Base-by-base conservation (phyloP, 129 eudicot species). In the Artemisia argyi region DNA sequence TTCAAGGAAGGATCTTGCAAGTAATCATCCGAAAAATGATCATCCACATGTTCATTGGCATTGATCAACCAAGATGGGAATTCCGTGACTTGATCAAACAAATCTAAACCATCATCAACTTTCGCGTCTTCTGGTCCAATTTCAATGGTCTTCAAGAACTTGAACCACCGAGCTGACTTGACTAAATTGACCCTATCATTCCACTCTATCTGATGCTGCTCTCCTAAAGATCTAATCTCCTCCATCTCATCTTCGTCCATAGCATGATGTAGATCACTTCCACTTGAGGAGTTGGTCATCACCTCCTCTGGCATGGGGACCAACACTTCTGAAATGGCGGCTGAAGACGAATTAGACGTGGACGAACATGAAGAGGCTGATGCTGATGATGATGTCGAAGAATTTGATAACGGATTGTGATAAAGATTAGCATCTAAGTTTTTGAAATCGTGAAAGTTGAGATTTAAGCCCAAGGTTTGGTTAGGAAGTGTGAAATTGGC, bases 181-280 rank as follows among this genome's bases (percentile, higher is more conserved):
- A 85, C 80, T 79, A 85, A 58, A 76, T 85, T 86, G 60, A 92
- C 20, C 42, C 83, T 87, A 66, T 92, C 98, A 76, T 87, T 79
- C 98, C 96, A 92, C 74, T 87, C 98, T 85, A 89, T 82, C 71
- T 89, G 85, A 24, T 87, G 85, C 26, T 89, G 90, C 63, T 89
- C 95, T 8, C 92, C 96, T 61, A 92, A 62, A 28, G 87, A 92
- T 65, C 88, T 81, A 16, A 92, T 87, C 95, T 87, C 89, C 13
- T 80, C 84, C 76, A 92, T 81, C 84, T 83, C 98, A 69, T 89
- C 86, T 11, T 80, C 91, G 61, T 89, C 96, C 86, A 92, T 78
- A 6, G 87, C 81, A 1, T 69, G 88, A 69, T 92, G 96, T 76
- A 87, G 65, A 12, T 80, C 83, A 17, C 68, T 57, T 54, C n/a